A percentile compares a stretch with the other conserved stretches of the same genome.
Evolutionary conservation across 1,284 basidiomycete genomes (phyloP).

Genomic region (Wolfiporia cocos): DNA sequence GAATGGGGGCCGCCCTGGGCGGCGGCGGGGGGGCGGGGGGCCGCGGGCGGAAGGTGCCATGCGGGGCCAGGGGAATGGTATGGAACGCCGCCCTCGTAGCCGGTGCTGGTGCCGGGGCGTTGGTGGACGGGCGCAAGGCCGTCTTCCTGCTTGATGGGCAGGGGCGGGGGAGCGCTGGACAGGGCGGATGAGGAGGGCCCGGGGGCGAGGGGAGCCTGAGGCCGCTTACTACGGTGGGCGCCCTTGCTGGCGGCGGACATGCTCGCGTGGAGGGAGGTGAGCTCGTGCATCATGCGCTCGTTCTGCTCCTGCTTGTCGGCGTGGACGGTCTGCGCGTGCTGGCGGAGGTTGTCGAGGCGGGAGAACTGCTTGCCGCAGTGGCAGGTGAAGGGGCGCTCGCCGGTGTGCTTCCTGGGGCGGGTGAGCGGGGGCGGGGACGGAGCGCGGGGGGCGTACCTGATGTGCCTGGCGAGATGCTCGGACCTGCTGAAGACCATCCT

Average conservation of each 20-base stretch:
- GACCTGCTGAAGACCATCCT: constrained; percentile 94
- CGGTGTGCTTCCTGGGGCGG: constrained; percentile 84
- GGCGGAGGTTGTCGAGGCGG: constrained; percentile 92
- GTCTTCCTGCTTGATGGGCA: constrained; percentile 53
- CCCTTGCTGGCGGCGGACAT: constrained; percentile 73
- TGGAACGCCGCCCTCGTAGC: constrained; percentile 54
- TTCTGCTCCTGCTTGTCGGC: constrained; percentile 86
- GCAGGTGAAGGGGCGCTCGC: constrained; percentile 92
- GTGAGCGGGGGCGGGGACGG: constrained; percentile 13
- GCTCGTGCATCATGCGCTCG: constrained; percentile 87
- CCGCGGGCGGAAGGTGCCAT: constrained; percentile 32
- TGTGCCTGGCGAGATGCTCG: constrained; percentile 94
- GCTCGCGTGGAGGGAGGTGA: constrained; percentile 80
- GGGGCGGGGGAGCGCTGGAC: constrained; percentile 25
- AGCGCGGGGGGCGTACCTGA: constrained; percentile 54
- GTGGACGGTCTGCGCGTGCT: constrained; percentile 95
- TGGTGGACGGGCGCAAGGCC: constrained; percentile 33
- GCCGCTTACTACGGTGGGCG: constrained; percentile 37
- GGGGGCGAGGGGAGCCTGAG: constrained; percentile 16
- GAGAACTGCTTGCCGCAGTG: constrained; percentile 96
- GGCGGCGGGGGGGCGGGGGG: constrained; percentile 29
- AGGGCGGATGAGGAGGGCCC: constrained; percentile 16
- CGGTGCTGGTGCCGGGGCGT: constrained; percentile 61
- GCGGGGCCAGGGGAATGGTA: constrained; percentile 24
- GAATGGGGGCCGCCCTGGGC: constrained; percentile 42